These are phyloP conservation scores for Boletus subcaerulescens DNA, from an alignment of 768 basidiomycete species.

Conservation along the genomic window DNA sequence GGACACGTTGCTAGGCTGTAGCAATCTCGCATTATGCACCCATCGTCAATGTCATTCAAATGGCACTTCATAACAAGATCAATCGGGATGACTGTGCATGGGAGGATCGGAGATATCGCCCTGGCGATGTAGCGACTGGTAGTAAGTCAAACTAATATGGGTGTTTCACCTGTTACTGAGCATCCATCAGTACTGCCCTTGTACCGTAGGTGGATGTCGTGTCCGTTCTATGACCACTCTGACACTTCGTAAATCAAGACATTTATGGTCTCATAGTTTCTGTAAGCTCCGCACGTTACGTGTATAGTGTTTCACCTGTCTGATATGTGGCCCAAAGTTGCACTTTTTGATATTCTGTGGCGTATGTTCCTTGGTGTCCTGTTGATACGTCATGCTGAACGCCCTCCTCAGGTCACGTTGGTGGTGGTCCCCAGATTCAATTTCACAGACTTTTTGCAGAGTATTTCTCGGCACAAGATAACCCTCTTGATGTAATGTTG, in stretches of 20 bases:
- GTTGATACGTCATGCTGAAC: background rate
- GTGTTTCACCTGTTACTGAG: conserved; percentile 6
- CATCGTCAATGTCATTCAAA: conserved; percentile 64
- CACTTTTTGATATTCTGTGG: conserved; percentile 54
- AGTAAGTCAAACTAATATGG: conserved; percentile 38
- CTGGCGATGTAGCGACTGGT: conserved; percentile 57
- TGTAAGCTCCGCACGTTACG: conserved; percentile 33
- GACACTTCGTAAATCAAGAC: conserved; percentile 35
- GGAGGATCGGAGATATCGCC: conserved; percentile 41
- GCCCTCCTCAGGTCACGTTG: conserved; percentile 43
- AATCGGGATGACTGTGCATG: conserved; percentile 36
- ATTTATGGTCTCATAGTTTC: conserved; percentile 59
- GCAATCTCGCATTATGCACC: conserved; percentile 63
- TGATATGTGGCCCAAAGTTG: conserved; percentile 34
- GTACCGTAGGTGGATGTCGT: conserved; percentile 44
- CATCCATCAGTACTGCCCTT: conserved; percentile 50
- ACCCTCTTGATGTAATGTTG: conserved; percentile 49
- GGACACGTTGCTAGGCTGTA: conserved; percentile 47
- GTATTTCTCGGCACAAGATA: conserved; percentile 56
- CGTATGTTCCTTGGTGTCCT: conserved; percentile 30
- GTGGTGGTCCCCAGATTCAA: conserved; percentile 64
- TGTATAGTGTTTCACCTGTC: background rate
- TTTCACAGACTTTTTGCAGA: conserved; percentile 58
- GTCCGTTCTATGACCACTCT: conserved; percentile 4
- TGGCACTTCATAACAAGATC: conserved; percentile 47